Evolutionary conservation across 352 stramenopile species (phyloP), one percentile per base, ranked within the genome.

Genomic region (Globisporangium spiculum): DNA sequence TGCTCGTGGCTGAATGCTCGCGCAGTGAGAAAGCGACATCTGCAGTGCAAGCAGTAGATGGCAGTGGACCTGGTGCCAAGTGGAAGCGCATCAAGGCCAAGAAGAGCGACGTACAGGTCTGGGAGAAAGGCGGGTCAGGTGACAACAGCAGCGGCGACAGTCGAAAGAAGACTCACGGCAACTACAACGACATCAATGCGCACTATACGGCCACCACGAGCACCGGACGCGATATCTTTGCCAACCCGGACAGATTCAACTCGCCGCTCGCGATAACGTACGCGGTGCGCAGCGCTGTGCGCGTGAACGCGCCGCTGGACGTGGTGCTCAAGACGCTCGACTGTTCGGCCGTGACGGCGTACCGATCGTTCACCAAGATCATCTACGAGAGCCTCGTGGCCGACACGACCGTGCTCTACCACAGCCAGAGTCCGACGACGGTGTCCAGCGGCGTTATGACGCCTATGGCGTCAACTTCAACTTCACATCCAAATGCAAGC

Each of bases 321-420:
- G 75, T 66, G 16, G 77, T 94, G 24, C 77, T 94, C 22, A 79
- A 84, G 73, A 77, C 75, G 27, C 69, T 94, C 41, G 86, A 92
- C 60, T 76, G 81, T 32, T 84, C 83, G 16, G 70, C 76, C 6
- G 71, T 80, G 24, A 84, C 81, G 32, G 75, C 77, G 24, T 80
- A 92, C 65, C 79, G 85, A 20, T 92, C 83, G 52, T 89, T 91
- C 65, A 89, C 78, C 34, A 84, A 87, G 68, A 87, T 89, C 66
- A 89, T 93, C 30, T 92, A 93, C 70, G 81, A 85, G 30, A 78
- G 75, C 30, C 74, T 91, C 48, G 72, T 95, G 32, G 77, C 81
- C 54, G 84, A 93, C 64, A 88, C 83, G n/a, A 81, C 79, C 0
- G 84, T 93, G 60, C 83, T 94, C n/a, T 91, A 77, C 67, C 84